Conservation (phyloP, 1,284 basidiomycete species). For the Moniliella sp. region DNA sequence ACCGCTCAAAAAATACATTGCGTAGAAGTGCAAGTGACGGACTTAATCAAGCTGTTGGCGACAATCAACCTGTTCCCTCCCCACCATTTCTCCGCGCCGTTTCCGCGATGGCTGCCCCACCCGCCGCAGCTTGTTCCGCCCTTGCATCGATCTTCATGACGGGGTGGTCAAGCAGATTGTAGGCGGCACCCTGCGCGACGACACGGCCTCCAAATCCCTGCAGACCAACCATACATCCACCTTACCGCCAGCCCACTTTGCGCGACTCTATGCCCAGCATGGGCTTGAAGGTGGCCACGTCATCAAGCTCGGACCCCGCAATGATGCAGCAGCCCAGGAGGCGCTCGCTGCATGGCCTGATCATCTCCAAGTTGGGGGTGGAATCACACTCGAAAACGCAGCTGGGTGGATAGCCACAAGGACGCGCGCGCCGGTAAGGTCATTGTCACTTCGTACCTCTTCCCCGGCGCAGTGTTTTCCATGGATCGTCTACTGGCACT, state of each 20-base stretch:
- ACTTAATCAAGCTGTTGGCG: too few species aligned
- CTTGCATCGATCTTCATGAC: constrained; percentile 81
- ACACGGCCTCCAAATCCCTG: constrained; percentile 36
- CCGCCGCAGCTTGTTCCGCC: constrained; percentile 47
- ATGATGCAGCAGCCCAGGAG: constrained; percentile 63
- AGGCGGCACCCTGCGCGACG: constrained; percentile 56
- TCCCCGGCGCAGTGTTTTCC: constrained; percentile 60
- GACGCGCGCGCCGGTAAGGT: constrained; percentile 86
- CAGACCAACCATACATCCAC: constrained; percentile 80
- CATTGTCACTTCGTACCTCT: constrained; percentile 88
- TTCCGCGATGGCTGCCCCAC: too few species aligned
- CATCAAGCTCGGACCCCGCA: constrained; percentile 74
- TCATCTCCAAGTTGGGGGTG: constrained; percentile 75
- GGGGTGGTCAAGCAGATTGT: constrained; percentile 80
- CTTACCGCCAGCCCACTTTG: constrained; percentile 59
- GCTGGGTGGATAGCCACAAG: constrained; percentile 55
- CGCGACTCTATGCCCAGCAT: constrained; percentile 52
- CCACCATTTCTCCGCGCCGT: too few species aligned
- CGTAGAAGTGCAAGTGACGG: too few species aligned
- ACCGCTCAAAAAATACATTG: too few species aligned
- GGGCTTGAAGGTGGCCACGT: constrained; percentile 69
- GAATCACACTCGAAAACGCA: constrained; percentile 64
- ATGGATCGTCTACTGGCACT: constrained; percentile 49
- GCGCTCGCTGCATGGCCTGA: constrained; percentile 62
- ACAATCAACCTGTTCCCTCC: too few species aligned